Evolutionary conservation across 2,329 filamentous ascomycete genomes (phyloP).

Genomic region (Paecilomyces formosus): DNA sequence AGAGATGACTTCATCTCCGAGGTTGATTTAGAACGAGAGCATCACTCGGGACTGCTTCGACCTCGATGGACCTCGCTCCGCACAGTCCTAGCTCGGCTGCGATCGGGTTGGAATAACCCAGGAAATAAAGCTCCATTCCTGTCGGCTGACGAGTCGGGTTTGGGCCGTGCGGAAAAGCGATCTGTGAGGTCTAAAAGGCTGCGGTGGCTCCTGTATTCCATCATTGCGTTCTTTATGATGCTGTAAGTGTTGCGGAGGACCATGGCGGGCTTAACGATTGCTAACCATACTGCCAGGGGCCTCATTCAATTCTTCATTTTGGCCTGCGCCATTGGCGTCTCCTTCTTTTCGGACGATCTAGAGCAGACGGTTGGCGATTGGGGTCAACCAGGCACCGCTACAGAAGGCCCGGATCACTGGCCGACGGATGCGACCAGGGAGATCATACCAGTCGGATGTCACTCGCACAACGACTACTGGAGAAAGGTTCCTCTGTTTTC

Average conservation of each 20-base stretch:
- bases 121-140: neutral
- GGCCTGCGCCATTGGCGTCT: conserved; percentile 26
- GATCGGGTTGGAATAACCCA: neutral
- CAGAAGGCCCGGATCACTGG: conserved; percentile 29
- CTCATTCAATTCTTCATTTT: conserved; percentile 34
- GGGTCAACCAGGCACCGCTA: conserved; percentile 29
- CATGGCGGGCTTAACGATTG: neutral
- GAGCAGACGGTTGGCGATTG: conserved; percentile 32
- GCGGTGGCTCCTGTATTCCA: neutral
- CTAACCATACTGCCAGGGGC: conserved; percentile 19
- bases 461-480: conserved; percentile 56
- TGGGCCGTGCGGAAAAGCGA: neutral
- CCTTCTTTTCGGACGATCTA: conserved; percentile 36
- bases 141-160: neutral
- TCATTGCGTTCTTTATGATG: conserved; percentile 21
- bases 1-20: neutral
- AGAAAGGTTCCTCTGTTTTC: conserved; percentile 47
- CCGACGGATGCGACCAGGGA: conserved; percentile 45
- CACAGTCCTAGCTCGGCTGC: neutral
- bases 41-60: neutral
- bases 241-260: conserved; percentile 3
- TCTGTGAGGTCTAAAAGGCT: neutral
- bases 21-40: neutral
- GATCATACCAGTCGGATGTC: conserved; percentile 41
- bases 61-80: neutral